Evolutionary conservation across 495 filamentous ascomycete species (phyloP), one percentile per base, ranked within the genome.

Genomic region (Pyrenula massariospora): DNA sequence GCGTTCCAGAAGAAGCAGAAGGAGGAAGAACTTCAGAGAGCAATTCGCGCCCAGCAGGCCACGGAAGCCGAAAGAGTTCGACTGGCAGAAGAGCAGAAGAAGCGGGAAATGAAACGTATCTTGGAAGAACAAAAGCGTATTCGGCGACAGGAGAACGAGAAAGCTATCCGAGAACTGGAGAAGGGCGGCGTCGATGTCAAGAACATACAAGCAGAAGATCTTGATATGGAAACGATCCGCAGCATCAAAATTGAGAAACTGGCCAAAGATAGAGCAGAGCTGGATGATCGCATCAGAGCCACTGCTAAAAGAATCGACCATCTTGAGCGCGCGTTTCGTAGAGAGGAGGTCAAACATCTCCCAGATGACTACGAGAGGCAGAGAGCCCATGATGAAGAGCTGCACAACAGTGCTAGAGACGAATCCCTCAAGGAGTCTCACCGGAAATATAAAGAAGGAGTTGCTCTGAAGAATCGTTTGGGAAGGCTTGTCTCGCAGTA

Each of bases 231-330:
- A 68, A 86, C 85, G 60, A 84, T 98, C 60, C 89, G 93, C 68
- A 84, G 87, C 56, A 86, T 98, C 73, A 96, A 96, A 76, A 82
- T 98, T 48, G 86, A 88, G 48, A 91, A 95, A 67, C 82, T 98
- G 15, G 93, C 97, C 72, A 90, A 92, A 58, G 94, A 98, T 76
- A 98, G 97, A 83, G 94, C 92, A 65, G 91, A 81, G 63, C 83
- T 96, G 61, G 83, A 84, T 50, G 91, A 96, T 69, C 90, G 87
- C 64, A 78, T 97, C 50, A 85, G 91, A 59, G 80, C 92, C 59
- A 95, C 92, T 52, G 87, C 86, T 67, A 96, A 96, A 81, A 85
- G 93, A 59, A 91, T 97, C 66, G 93, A 98, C 69, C 93, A 98
- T 73, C 77, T 98, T 62, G 93, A 98, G 77, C 89, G 93, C 72